phyloP scores from a whole-genome alignment of 352 stramenopile genomes.

The Phytophthora sansomeana region DNA sequence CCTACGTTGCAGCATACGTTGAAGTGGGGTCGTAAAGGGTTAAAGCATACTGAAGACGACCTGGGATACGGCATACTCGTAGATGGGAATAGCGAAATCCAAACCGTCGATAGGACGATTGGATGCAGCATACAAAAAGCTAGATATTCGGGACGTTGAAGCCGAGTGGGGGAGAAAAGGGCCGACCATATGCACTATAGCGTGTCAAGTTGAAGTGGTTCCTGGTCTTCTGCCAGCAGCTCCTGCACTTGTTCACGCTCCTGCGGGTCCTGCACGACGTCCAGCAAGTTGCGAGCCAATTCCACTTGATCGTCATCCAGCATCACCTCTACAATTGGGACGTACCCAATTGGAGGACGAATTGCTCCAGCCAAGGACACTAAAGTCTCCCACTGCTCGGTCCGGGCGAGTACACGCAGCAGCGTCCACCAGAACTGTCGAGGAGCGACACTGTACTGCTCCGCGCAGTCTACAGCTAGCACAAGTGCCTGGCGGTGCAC shows the following conservation, averaged over 20 bases:
- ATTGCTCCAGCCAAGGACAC: conserved; percentile 42
- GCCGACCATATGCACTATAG: conserved; percentile 5
- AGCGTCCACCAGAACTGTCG: conserved; percentile 68
- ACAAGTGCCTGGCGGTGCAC: conserved; percentile 45
- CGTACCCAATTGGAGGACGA: conserved; percentile 55
- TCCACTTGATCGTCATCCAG: conserved; percentile 54
- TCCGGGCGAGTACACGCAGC: conserved; percentile 50
- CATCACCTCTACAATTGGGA: conserved; percentile 54
- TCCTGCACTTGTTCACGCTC: conserved; percentile 48
- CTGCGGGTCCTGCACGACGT: conserved; percentile 32
- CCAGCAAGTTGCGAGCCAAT: conserved; percentile 44
- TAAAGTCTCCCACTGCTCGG: conserved; percentile 58
- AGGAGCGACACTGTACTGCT: conserved; percentile 54
- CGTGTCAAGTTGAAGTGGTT: conserved; percentile 23
- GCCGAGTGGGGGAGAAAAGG: conserved; percentile 8
- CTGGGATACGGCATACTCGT: conserved; percentile 4
- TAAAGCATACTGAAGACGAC: conserved; percentile 3
- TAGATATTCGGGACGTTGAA: conserved; percentile 31
- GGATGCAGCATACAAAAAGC: conserved; percentile 10
- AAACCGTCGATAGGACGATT: conserved; percentile 37
- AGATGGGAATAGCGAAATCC: conserved; percentile 30
- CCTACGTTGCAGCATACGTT: conserved; percentile 16
- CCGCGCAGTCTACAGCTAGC: conserved; percentile 45
- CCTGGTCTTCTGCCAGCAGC: conserved; percentile 35
- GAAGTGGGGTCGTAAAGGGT: neutral